Evolutionary conservation across 2,329 filamentous ascomycete species (phyloP).

Genomic region (Sporothrix pseudoabietina): DNA sequence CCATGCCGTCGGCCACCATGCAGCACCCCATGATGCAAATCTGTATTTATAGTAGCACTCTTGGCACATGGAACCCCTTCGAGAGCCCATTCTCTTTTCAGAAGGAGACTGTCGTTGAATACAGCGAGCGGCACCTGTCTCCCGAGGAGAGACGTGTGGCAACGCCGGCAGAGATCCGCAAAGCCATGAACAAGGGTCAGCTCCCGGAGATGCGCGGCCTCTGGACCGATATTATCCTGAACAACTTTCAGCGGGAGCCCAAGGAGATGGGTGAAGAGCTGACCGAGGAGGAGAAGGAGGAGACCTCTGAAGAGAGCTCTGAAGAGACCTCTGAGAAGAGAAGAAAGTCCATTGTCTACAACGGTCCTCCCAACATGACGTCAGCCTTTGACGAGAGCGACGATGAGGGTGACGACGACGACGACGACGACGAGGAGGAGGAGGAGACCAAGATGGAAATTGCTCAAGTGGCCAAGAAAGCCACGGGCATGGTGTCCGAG

Average conservation of each 20-base stretch:
- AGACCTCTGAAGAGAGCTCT: too few relatives aligned
- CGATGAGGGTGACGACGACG: background rate
- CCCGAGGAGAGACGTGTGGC: conserved; percentile 25
- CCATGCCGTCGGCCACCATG: background rate
- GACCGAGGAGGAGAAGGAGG: background rate
- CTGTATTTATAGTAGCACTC: background rate
- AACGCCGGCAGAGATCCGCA: conserved; percentile 21
- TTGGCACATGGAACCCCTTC: background rate
- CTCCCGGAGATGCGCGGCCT: conserved; percentile 1
- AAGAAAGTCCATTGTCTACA: background rate
- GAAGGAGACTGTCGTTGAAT: conserved; percentile 10
- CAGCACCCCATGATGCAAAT: background rate
- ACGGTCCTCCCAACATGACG: background rate
- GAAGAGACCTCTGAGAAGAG: too few relatives aligned
- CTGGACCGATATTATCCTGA: conserved; percentile 10
- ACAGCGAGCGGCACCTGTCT: conserved; percentile 24
- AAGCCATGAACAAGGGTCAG: background rate
- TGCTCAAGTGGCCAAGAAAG: too few relatives aligned
- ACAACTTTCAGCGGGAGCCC: background rate
- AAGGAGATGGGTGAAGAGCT: background rate
- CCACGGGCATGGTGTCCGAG: background rate
- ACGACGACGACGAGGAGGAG: background rate
- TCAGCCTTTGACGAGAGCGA: background rate
- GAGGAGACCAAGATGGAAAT: background rate
- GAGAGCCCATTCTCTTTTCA: background rate